Percentiles rank a stretch among this genome's conserved stretches.
Conservation (phyloP, 1,284 basidiomycete genomes). For the Tetrapyrgos nigripes region DNA sequence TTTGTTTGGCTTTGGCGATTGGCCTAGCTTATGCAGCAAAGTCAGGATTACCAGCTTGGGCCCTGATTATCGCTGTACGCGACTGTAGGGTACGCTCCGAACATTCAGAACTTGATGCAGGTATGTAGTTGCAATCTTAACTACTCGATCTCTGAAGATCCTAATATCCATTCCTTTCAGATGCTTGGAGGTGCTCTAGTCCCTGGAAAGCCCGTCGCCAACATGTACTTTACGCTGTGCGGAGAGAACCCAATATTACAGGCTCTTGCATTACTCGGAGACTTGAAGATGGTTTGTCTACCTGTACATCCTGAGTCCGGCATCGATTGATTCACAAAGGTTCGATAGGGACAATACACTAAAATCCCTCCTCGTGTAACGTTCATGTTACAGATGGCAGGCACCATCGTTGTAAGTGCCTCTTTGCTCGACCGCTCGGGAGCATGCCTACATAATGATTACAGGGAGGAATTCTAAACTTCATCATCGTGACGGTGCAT, state of each 20-base stretch:
- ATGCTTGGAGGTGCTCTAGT: constrained; percentile 47
- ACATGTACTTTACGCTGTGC: constrained; percentile 43
- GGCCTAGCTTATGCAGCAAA: constrained; percentile 50
- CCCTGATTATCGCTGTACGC: constrained; percentile 39
- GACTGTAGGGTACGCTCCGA: constrained; percentile 27
- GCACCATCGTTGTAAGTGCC: constrained; percentile 6
- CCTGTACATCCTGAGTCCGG: no score
- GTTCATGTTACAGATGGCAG: constrained; percentile 9
- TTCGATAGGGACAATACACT: constrained; percentile 46
- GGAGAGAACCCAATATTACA: constrained; percentile 31
- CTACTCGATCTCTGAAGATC: background rate
- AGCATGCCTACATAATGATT: background rate
- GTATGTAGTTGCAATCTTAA: background rate
- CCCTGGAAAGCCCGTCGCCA: constrained; percentile 49
- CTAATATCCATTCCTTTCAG: constrained; percentile 18
- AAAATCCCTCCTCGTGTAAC: constrained; percentile 10
- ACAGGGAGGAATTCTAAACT: constrained; percentile 16
- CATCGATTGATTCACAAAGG: background rate
- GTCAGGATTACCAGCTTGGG: constrained; percentile 55
- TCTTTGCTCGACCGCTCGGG: background rate
- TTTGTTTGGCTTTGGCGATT: constrained; percentile 39
- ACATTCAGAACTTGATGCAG: constrained; percentile 26
- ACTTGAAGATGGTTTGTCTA: constrained; percentile 48
- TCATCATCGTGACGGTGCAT: constrained; percentile 10
- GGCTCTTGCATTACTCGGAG: constrained; percentile 36